phyloP scores from a whole-genome alignment of 2,329 filamentous ascomycete genomes.

The Ophiostoma ulmi region DNA sequence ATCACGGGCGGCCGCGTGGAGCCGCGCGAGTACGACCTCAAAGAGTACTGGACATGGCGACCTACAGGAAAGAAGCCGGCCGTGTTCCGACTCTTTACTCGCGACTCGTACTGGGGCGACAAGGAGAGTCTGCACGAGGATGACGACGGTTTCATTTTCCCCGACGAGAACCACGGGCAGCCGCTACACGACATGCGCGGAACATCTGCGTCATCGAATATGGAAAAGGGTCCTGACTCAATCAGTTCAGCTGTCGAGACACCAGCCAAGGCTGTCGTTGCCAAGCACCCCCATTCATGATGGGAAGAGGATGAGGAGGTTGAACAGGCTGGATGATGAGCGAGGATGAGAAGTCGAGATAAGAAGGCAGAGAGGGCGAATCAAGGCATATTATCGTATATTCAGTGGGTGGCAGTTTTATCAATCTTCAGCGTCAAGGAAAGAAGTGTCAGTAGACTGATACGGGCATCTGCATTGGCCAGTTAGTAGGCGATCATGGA shows the following conservation, averaged over 20 bases:
- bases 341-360: background rate
- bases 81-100: conserved; percentile 39
- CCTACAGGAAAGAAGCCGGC: conserved; percentile 45
- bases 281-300: conserved; percentile 19
- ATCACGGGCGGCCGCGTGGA: conserved; percentile 42
- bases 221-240: conserved; percentile 17
- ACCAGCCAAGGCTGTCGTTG: conserved; percentile 20
- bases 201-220: conserved; percentile 3
- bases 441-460: no score
- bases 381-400: background rate
- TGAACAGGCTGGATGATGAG: background rate
- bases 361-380: background rate
- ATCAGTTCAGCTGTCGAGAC: conserved; percentile 11
- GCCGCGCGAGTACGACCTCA: conserved; percentile 50
- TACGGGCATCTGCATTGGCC: background rate
- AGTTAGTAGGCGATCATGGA: background rate
- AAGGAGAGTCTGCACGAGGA: conserved; percentile 25
- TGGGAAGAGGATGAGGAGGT: background rate
- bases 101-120: conserved; percentile 31
- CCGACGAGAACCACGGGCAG: conserved; percentile 18
- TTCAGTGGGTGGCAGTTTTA: background rate
- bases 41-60: conserved; percentile 54
- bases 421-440: background rate
- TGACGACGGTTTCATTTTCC: conserved; percentile 23
- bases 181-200: conserved; percentile 21